A percentile compares a stretch with the other conserved stretches of the same genome.
These are phyloP conservation scores for Trametes coccinea DNA, from an alignment of 768 basidiomycete genomes.

Conservation along the genomic window DNA sequence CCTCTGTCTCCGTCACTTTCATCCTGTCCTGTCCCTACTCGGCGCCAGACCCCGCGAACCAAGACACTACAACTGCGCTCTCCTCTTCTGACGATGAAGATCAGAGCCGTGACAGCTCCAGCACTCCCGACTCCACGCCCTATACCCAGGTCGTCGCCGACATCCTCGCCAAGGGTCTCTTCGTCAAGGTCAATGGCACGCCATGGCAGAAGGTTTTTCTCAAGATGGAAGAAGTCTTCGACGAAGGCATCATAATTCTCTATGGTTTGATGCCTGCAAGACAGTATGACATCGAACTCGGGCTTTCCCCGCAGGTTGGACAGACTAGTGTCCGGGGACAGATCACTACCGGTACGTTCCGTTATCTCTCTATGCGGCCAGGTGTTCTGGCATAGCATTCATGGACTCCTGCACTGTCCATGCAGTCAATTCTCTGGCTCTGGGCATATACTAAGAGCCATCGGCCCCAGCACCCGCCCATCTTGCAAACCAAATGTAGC, in stretches of 20 bases:
- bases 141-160: conserved; percentile 52
- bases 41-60: conserved; percentile 51
- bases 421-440: neutral
- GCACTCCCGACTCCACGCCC: conserved; percentile 25
- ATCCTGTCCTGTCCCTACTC: conserved; percentile 59
- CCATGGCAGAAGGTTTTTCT: conserved; percentile 81
- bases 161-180: conserved; percentile 70
- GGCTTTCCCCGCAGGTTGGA: conserved; percentile 53
- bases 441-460: conserved; percentile 2
- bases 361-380: neutral
- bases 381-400: conserved; percentile 7
- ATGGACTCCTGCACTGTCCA: neutral
- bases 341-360: conserved; percentile 54
- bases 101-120: conserved; percentile 37
- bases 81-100: conserved; percentile 46
- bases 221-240: conserved; percentile 74
- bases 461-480: neutral
- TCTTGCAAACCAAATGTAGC: too few species aligned
- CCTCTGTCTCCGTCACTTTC: conserved; percentile 81
- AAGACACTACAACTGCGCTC: conserved; percentile 40
- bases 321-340: conserved; percentile 59
- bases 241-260: conserved; percentile 89
- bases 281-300: conserved; percentile 88
- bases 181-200: conserved; percentile 76
- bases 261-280: conserved; percentile 87